phyloP scores from a whole-genome alignment of 257 asterid genomes.

The Solanum virginianum region DNA sequence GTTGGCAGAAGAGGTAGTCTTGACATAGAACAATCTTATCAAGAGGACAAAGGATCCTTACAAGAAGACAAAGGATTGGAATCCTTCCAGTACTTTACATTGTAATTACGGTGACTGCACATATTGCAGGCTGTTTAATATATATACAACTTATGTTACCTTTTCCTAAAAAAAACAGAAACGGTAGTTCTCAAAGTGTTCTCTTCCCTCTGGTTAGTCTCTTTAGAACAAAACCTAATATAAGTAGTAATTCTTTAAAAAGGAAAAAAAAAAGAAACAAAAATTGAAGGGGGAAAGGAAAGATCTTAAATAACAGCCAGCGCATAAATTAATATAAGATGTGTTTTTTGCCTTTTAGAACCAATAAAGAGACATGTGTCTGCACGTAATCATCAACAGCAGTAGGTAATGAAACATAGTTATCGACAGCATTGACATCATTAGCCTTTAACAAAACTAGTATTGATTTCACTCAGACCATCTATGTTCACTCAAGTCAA shows the following conservation, averaged over 20 bases:
- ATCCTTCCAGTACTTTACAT: not conserved
- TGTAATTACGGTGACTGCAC: not conserved
- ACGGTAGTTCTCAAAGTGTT: not conserved
- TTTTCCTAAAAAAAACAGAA: not conserved
- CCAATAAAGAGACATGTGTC: not conserved
- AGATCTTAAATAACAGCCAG: not conserved
- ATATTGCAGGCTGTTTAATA: not conserved
- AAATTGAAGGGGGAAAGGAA: not conserved
- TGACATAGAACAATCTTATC: not conserved
- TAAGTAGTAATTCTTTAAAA: not conserved
- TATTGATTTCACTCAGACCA: not conserved
- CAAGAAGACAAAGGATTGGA: not conserved
- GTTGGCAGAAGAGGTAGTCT: not conserved
- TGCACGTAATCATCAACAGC: not conserved
- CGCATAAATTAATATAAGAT: not conserved
- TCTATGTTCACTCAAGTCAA: not conserved
- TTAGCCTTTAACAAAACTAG: not conserved
- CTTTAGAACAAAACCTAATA: not conserved
- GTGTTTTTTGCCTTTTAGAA: not conserved
- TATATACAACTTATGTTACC: not conserved
- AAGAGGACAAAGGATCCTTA: not conserved
- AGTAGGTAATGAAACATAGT: not conserved
- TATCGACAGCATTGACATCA: not conserved
- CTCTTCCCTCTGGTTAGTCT: not conserved
- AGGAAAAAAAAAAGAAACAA: not conserved